Conservation (phyloP, 2,329 filamentous ascomycete genomes). For the Grosmannia penicillata region DNA sequence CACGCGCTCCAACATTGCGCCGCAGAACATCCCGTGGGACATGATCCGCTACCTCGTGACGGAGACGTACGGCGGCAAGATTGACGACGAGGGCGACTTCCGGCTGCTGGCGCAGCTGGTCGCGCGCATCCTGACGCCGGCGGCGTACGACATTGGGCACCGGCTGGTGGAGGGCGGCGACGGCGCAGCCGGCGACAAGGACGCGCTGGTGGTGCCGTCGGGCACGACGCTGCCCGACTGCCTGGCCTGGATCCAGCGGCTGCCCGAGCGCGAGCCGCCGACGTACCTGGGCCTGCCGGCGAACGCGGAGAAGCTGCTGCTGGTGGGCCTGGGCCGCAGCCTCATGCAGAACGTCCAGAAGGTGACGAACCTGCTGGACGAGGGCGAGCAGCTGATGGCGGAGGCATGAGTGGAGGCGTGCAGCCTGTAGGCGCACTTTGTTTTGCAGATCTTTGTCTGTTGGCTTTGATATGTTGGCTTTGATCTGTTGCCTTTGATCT, state of each 20-base stretch:
- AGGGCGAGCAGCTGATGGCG: constrained; percentile 74
- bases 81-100: constrained; percentile 83
- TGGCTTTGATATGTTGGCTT: too few species aligned
- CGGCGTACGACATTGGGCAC: constrained; percentile 85
- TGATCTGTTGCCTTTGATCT: too few species aligned
- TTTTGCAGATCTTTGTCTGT: too few species aligned
- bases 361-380: constrained; percentile 78
- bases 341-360: constrained; percentile 74
- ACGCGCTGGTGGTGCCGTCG: constrained; percentile 57
- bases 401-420: too few species aligned
- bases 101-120: constrained; percentile 59
- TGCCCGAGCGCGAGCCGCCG: constrained; percentile 91
- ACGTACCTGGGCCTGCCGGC: constrained; percentile 87
- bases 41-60: constrained; percentile 83
- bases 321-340: constrained; percentile 74
- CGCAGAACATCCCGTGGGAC: constrained; percentile 89
- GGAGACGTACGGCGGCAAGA: constrained; percentile 96
- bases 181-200: constrained; percentile 23
- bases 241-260: constrained; percentile 73
- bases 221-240: constrained; percentile 78
- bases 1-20: constrained; percentile 82
- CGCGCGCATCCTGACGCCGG: constrained; percentile 61
- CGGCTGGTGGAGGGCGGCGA: constrained; percentile 60
- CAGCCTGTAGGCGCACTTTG: too few species aligned
- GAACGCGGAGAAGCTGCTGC: constrained; percentile 88